A percentile compares a stretch with the other conserved stretches of the same genome.
Evolutionary conservation across 2,329 filamentous ascomycete genomes (phyloP).

Genomic region (Calcarisporium arbuscula): DNA sequence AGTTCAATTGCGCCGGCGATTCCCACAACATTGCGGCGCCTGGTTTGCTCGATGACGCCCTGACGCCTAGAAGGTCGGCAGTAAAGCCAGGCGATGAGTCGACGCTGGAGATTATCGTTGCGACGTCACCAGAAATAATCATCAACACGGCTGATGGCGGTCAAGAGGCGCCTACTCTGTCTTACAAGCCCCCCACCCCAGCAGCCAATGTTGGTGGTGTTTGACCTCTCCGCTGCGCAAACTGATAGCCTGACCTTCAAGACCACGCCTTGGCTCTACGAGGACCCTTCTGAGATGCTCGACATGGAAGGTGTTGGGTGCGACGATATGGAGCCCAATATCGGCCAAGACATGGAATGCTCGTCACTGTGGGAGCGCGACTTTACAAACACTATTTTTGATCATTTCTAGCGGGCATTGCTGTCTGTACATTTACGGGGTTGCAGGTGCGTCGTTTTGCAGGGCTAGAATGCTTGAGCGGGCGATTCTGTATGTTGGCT

Average conservation of each 20-base stretch:
- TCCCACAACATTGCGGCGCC: slow-evolving; percentile 26
- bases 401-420: slow-evolving; percentile 27
- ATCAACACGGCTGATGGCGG: slow-evolving; percentile 46
- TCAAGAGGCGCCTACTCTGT: slow-evolving; percentile 38
- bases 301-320: slow-evolving; percentile 30
- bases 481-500: too few species aligned
- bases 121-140: slow-evolving; percentile 43
- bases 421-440: neutral
- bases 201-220: too few species aligned
- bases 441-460: too few species aligned
- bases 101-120: slow-evolving; percentile 42
- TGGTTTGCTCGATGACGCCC: slow-evolving; percentile 36
- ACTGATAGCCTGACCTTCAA: slow-evolving; percentile 32
- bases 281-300: slow-evolving; percentile 32
- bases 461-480: too few species aligned
- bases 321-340: slow-evolving; percentile 19
- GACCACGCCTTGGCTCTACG: slow-evolving; percentile 37
- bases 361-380: slow-evolving; percentile 35
- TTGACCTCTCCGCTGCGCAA: slow-evolving; percentile 24
- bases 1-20: slow-evolving; percentile 36
- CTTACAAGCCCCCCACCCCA: slow-evolving; percentile 23
- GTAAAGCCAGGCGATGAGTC: slow-evolving; percentile 29
- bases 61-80: slow-evolving; percentile 23
- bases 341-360: slow-evolving; percentile 17
- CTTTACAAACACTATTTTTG: slow-evolving; percentile 32